Conservation (phyloP, 2,329 filamentous ascomycete genomes). For the Metarhizium guizhouense region DNA sequence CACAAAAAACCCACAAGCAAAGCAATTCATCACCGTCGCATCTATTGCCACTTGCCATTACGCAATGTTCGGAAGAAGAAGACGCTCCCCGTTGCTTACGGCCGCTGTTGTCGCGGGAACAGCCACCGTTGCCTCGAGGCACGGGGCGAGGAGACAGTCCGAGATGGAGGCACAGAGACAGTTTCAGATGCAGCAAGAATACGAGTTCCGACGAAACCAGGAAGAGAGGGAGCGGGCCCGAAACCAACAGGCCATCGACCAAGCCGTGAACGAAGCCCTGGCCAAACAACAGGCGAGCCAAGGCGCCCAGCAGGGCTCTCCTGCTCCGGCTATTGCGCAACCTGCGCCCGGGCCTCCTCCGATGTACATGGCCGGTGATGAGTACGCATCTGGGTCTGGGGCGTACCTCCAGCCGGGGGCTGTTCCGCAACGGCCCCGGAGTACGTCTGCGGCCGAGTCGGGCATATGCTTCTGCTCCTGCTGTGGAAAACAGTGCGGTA, state of each 20-base stretch:
- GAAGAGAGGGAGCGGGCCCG: not conserved
- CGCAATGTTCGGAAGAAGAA: conserved; percentile 3
- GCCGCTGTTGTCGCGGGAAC: conserved; percentile 4
- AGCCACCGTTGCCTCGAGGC: conserved; percentile 1
- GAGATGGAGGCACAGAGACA: conserved; percentile 1
- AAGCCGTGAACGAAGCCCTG: conserved; percentile 1
- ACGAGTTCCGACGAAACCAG: not conserved
- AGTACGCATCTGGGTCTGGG: not conserved
- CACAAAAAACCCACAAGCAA: not conserved
- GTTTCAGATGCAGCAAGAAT: conserved; percentile 5
- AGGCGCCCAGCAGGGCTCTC: not conserved
- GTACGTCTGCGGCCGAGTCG: not conserved
- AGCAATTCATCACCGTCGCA: not conserved
- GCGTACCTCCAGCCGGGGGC: conserved; percentile 1
- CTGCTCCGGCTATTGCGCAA: not conserved
- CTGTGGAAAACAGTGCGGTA: conserved; percentile 1
- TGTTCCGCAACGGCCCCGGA: not conserved
- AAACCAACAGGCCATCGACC: conserved; percentile 4
- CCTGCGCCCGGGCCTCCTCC: not conserved
- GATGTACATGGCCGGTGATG: not conserved
- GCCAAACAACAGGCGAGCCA: conserved; percentile 3
- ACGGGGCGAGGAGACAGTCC: conserved; percentile 3
- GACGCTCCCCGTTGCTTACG: not conserved
- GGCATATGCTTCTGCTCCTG: conserved; percentile 1
- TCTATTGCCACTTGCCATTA: not conserved